A percentile compares a stretch with the other conserved stretches of the same genome.
Evolutionary conservation across 2,329 filamentous ascomycete genomes (phyloP).

Genomic region (Calonectria ilicicola): DNA sequence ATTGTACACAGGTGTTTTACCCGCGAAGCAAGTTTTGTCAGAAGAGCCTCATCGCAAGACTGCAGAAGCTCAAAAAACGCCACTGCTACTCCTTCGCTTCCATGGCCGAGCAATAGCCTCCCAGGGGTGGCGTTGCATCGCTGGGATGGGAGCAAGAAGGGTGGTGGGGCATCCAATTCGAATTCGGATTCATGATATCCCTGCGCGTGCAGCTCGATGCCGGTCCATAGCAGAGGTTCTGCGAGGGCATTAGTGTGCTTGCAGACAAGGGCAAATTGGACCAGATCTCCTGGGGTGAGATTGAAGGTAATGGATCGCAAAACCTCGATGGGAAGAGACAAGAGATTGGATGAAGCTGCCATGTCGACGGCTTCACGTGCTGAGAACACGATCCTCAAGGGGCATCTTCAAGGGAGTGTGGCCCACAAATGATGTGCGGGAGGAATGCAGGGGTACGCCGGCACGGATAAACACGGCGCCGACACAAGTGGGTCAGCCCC

Average conservation of each 20-base stretch:
- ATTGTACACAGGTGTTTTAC: slow-evolving; percentile 13
- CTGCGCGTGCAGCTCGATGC: slow-evolving; percentile 26
- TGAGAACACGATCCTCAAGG: no score
- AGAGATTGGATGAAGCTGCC: not conserved
- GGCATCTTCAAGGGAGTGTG: no score
- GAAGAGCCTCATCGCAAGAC: not conserved
- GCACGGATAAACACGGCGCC: no score
- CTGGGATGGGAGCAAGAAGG: not conserved
- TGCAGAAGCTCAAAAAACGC: slow-evolving; percentile 16
- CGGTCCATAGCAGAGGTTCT: slow-evolving; percentile 25
- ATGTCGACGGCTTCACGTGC: no score
- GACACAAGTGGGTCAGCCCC: no score
- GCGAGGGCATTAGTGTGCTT: slow-evolving; percentile 9
- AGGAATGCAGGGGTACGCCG: no score
- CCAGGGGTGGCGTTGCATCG: not conserved
- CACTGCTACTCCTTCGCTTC: not conserved
- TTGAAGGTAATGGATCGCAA: not conserved
- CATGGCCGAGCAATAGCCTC: not conserved
- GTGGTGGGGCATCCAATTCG: slow-evolving; percentile 9
- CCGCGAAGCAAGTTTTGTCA: not conserved
- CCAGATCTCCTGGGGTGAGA: not conserved
- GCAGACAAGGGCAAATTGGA: not conserved
- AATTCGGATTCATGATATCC: slow-evolving; percentile 18
- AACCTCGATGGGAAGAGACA: not conserved
- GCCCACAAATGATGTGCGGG: no score